These are phyloP conservation scores for Drechslera avenae DNA, from an alignment of 2,329 filamentous ascomycete genomes.

Conservation along the genomic window DNA sequence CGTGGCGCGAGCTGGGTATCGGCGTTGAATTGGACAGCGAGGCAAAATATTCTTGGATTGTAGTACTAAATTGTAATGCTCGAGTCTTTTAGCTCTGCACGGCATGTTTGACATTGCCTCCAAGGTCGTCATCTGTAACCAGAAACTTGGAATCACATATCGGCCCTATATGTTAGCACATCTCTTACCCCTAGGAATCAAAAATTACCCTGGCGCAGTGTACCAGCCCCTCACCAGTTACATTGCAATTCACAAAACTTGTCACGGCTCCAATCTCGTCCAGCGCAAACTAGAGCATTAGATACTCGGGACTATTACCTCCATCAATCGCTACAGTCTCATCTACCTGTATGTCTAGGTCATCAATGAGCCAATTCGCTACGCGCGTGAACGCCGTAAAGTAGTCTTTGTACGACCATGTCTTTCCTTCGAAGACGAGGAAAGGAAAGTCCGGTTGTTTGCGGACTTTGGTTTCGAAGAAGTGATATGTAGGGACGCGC, in stretches of 20 bases:
- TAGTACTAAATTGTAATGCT: constrained; percentile 40
- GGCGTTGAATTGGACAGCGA: constrained; percentile 27
- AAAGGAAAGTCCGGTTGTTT: constrained; percentile 39
- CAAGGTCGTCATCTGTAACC: constrained; percentile 55
- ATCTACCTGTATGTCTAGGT: constrained; percentile 36
- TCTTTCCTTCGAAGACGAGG: constrained; percentile 44
- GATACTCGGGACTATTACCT: constrained; percentile 43
- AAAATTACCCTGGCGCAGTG: constrained; percentile 47
- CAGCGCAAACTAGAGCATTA: constrained; percentile 48
- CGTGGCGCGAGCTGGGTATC: constrained; percentile 32
- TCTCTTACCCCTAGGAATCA: constrained; percentile 24
- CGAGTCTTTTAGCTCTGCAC: constrained; percentile 27
- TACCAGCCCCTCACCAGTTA: constrained; percentile 42
- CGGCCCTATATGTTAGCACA: constrained; percentile 55
- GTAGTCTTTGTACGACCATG: constrained; percentile 44
- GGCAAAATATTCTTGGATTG: constrained; percentile 29
- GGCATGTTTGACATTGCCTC: constrained; percentile 50
- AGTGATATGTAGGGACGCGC: constrained; percentile 36
- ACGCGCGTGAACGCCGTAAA: constrained; percentile 33
- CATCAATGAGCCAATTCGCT: constrained; percentile 46
- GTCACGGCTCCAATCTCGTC: constrained; percentile 42
- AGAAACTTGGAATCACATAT: constrained; percentile 55
- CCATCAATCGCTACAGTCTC: constrained; percentile 47
- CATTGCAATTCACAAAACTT: constrained; percentile 46
- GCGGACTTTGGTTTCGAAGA: constrained; percentile 47